These are phyloP conservation scores for Blastomyces gilchristii DNA, from an alignment of 2,329 filamentous ascomycete genomes.

Conservation along the genomic window DNA sequence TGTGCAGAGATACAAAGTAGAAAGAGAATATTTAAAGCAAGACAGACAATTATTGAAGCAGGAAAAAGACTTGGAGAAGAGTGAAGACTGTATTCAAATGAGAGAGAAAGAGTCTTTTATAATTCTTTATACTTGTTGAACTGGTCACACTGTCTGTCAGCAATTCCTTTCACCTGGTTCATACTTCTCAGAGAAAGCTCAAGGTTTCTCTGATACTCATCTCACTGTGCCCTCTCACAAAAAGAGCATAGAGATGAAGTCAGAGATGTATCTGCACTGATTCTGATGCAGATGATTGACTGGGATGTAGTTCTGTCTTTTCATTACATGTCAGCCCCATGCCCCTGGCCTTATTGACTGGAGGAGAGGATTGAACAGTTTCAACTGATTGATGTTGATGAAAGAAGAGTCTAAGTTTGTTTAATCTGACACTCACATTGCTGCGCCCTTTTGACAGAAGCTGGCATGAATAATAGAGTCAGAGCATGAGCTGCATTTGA, in stretches of 20 bases:
- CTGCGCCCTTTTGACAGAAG: not conserved
- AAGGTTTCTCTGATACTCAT: no score
- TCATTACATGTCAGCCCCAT: not conserved
- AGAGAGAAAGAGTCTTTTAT: not conserved
- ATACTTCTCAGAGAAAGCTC: not conserved
- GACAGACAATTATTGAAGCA: no score
- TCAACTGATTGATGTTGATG: not conserved
- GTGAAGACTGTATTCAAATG: not conserved
- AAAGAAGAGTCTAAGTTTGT: not conserved
- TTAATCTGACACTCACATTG: not conserved
- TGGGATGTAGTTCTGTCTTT: not conserved
- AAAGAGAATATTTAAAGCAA: not conserved
- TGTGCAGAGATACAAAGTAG: not conserved
- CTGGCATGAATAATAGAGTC: not conserved
- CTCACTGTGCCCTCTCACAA: not conserved
- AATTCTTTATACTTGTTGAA: not conserved
- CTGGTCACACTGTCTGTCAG: not conserved
- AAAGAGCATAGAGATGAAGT: not conserved
- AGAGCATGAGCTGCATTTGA: no score
- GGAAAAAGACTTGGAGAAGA: not conserved
- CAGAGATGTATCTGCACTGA: not conserved
- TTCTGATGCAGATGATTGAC: not conserved
- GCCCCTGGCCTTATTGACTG: not conserved
- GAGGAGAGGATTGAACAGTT: not conserved
- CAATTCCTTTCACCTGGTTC: not conserved